Conservation (phyloP, 495 filamentous ascomycete species). For the Podospora sp. region DNA sequence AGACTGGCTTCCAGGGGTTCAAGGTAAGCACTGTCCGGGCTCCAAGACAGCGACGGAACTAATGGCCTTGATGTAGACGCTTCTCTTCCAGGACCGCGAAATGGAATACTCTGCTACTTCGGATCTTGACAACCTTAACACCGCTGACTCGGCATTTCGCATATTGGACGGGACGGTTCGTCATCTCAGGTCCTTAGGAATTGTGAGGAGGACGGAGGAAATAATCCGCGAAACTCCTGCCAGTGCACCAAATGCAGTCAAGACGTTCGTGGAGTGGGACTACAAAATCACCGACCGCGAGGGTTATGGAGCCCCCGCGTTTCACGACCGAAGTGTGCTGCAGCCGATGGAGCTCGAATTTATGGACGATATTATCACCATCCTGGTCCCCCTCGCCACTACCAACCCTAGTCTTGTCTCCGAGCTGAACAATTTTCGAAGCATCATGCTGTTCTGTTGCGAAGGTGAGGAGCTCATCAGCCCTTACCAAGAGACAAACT, state of each 20-base stretch:
- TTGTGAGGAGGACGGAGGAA: too few species aligned
- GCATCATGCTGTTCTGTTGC: background rate
- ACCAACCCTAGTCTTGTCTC: background rate
- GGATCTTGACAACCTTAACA: conserved; percentile 1
- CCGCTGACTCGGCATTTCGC: background rate
- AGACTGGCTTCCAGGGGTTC: background rate
- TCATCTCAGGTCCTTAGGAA: too few species aligned
- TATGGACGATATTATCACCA: background rate
- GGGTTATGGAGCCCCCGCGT: too few species aligned
- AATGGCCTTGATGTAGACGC: background rate
- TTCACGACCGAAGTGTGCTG: too few species aligned
- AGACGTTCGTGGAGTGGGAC: too few species aligned
- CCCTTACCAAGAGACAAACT: background rate
- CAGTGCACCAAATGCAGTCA: too few species aligned
- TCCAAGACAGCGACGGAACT: background rate
- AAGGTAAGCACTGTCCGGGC: conserved; percentile 1
- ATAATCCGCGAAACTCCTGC: too few species aligned
- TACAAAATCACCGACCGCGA: too few species aligned
- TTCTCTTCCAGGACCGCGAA: conserved; percentile 9
- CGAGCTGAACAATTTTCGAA: background rate
- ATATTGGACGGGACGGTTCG: conserved; percentile 6
- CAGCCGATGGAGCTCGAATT: background rate
- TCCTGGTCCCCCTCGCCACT: background rate
- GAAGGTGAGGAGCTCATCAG: background rate
- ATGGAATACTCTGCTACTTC: conserved; percentile 10